Evolutionary conservation across 305 asterid species (phyloP).

Genomic region (Plantago coronopus): DNA sequence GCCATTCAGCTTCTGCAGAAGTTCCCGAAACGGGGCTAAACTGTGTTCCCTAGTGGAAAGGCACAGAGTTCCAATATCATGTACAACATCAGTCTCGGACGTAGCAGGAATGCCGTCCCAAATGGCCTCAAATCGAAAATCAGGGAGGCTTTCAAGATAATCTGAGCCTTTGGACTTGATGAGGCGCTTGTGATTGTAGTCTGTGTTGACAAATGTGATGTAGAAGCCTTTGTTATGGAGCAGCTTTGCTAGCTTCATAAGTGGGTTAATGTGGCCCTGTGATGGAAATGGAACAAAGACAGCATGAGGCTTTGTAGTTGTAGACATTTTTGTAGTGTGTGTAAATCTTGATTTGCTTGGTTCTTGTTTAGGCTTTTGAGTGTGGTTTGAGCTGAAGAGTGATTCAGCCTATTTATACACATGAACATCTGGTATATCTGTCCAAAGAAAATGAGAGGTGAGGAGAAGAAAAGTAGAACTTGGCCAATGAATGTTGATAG

Average conservation of each 20-base stretch:
- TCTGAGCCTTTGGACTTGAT: constrained; percentile 31
- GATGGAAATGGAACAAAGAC: constrained; percentile 44
- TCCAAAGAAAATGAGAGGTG: too few relatives aligned
- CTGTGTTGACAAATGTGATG: constrained; percentile 49
- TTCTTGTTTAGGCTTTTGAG: background rate
- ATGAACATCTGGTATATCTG: too few relatives aligned
- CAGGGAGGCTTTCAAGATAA: constrained; percentile 26
- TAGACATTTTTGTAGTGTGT: background rate
- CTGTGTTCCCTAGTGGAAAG: constrained; percentile 27
- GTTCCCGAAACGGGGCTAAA: constrained; percentile 32
- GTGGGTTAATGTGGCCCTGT: constrained; percentile 54
- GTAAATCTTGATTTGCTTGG: too few relatives aligned
- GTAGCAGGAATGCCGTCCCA: constrained; percentile 46
- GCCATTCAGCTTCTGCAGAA: constrained; percentile 30
- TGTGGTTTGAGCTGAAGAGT: too few relatives aligned
- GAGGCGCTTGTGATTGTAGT: constrained; percentile 41
- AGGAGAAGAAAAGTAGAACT: too few relatives aligned
- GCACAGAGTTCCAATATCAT: constrained; percentile 32
- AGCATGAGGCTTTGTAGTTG: constrained; percentile 43
- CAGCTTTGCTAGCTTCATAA: constrained; percentile 45
- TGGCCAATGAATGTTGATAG: too few relatives aligned
- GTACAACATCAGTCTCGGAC: constrained; percentile 35
- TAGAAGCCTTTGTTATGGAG: constrained; percentile 40
- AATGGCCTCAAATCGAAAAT: constrained; percentile 40
- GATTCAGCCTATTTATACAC: too few relatives aligned